These are phyloP conservation scores for Filobasidium wieringae DNA, from an alignment of 768 basidiomycete genomes.

Conservation along the genomic window DNA sequence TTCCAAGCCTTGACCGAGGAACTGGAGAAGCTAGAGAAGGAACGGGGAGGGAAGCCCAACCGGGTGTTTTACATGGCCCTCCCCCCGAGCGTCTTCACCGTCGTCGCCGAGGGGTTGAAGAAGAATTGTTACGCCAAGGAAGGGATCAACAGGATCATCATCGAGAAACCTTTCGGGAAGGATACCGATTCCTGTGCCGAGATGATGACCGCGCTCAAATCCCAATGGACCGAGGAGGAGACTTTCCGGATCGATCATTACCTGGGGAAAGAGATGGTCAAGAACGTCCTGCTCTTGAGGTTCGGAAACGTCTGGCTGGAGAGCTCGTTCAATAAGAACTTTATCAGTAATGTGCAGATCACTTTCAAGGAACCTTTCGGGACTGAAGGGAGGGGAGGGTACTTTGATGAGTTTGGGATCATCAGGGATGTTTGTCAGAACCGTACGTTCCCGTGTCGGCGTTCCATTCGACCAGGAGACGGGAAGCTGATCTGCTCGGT, in stretches of 20 bases:
- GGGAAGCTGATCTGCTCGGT: background rate
- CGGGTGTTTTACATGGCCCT: slow-evolving; percentile 91
- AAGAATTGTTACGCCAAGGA: slow-evolving; percentile 61
- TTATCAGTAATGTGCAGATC: slow-evolving; percentile 92
- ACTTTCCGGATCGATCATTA: slow-evolving; percentile 99
- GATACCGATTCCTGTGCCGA: slow-evolving; percentile 72
- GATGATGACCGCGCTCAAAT: slow-evolving; percentile 65
- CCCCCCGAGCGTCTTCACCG: slow-evolving; percentile 89
- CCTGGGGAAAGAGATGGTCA: slow-evolving; percentile 99
- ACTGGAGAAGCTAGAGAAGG: slow-evolving; percentile 63
- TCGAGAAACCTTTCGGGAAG: slow-evolving; percentile 98
- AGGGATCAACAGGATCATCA: slow-evolving; percentile 81
- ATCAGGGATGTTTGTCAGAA: slow-evolving; percentile 96
- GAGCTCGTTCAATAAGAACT: slow-evolving; percentile 89
- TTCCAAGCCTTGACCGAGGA: slow-evolving; percentile 67
- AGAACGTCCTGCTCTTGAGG: slow-evolving; percentile 88
- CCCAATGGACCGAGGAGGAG: slow-evolving; percentile 89
- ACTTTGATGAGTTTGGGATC: slow-evolving; percentile 99
- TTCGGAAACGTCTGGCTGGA: slow-evolving; percentile 88
- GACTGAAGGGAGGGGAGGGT: slow-evolving; percentile 98
- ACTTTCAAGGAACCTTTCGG: slow-evolving; percentile 99
- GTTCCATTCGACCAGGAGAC: background rate
- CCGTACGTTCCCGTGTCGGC: slow-evolving; percentile 53
- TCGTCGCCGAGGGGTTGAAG: slow-evolving; percentile 72
- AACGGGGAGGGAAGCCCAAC: slow-evolving; percentile 47